These are phyloP conservation scores for Grifola frondosa DNA, from an alignment of 1,284 basidiomycete species.

Conservation along the genomic window DNA sequence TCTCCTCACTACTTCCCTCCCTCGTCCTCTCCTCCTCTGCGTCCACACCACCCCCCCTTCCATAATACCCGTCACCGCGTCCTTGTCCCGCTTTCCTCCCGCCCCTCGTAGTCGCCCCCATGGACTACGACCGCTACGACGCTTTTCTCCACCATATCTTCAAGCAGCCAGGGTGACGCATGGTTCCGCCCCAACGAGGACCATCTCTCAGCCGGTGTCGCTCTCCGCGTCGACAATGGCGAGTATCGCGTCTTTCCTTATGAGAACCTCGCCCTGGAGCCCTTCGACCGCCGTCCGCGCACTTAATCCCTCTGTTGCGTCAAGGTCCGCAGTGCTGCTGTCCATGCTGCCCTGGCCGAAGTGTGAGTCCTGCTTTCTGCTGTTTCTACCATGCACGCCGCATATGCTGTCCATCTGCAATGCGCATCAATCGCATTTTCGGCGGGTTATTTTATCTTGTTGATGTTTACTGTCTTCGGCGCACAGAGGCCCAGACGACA, in stretches of 20 bases:
- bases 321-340: constrained; percentile 75
- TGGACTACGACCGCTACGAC: constrained; percentile 51
- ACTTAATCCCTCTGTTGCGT: constrained; percentile 80
- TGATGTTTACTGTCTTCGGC: constrained; percentile 5
- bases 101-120: no score
- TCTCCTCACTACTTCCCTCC: no score
- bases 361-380: constrained; percentile 48
- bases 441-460: constrained; percentile 3
- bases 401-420: no score
- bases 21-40: no score
- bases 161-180: constrained; percentile 55
- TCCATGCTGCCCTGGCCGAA: constrained; percentile 75
- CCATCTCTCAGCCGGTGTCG: constrained; percentile 57
- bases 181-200: constrained; percentile 57
- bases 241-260: constrained; percentile 74
- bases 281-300: constrained; percentile 72
- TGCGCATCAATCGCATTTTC: no score
- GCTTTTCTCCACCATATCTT: constrained; percentile 54
- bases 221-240: constrained; percentile 56
- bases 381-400: not conserved
- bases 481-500: constrained; percentile 47
- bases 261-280: constrained; percentile 63
- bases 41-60: no score
- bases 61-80: no score
- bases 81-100: no score